phyloP scores from a whole-genome alignment of 2,329 filamentous ascomycete species.

The Lizonia empirigonia region DNA sequence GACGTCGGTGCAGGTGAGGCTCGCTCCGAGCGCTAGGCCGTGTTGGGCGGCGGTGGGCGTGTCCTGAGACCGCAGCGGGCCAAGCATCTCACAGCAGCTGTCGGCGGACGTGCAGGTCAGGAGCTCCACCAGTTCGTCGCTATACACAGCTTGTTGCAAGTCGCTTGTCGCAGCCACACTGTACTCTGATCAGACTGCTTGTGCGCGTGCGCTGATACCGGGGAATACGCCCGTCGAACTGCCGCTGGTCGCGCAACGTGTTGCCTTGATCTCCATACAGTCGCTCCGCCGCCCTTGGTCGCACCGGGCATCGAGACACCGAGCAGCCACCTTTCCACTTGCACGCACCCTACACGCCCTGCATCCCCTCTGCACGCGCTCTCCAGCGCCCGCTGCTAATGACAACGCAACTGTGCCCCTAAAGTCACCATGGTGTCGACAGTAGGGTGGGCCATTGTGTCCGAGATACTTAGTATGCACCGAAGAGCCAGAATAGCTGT shows the following conservation, averaged over 20 bases:
- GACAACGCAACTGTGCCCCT: conserved; percentile 36
- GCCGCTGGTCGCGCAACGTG: conserved; percentile 28
- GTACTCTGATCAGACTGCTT: neutral
- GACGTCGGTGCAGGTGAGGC: conserved; percentile 16
- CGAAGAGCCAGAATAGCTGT: neutral
- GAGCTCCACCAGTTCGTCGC: conserved; percentile 7
- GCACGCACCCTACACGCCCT: conserved; percentile 1
- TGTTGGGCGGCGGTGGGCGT: conserved; percentile 4
- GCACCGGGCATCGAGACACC: conserved; percentile 14
- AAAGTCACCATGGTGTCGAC: conserved; percentile 48
- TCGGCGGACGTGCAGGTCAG: conserved; percentile 11
- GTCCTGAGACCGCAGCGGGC: neutral
- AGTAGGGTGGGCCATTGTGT: conserved; percentile 42
- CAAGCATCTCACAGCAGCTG: conserved; percentile 1
- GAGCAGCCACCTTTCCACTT: conserved; percentile 17
- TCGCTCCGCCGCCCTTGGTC: conserved; percentile 18
- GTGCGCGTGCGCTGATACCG: conserved; percentile 7
- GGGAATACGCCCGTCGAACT: neutral
- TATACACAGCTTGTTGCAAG: neutral
- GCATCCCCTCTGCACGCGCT: neutral
- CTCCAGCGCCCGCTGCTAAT: conserved; percentile 18
- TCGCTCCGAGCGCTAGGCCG: conserved; percentile 3
- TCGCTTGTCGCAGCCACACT: neutral
- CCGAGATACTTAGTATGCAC: conserved; percentile 49
- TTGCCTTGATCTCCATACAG: conserved; percentile 19